These are phyloP conservation scores for Conidiobolus incongruus DNA, from an alignment of 371 early-diverging fungal genomes.

Conservation along the genomic window DNA sequence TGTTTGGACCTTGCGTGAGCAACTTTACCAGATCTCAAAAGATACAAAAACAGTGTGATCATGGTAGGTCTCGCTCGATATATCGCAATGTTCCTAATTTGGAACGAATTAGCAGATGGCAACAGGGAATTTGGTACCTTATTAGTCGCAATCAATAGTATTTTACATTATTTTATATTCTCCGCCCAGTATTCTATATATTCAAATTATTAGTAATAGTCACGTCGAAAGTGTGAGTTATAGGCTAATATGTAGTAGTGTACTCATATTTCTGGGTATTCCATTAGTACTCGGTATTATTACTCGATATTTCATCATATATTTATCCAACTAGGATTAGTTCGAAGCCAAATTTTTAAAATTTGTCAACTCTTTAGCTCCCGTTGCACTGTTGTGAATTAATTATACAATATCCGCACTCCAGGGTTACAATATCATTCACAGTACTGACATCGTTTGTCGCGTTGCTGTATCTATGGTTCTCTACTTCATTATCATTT, in stretches of 20 bases:
- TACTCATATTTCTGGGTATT: slow-evolving; percentile 43
- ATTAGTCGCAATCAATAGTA: slow-evolving; percentile 38
- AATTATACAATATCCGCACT: slow-evolving; percentile 52
- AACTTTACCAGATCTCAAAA: slow-evolving; percentile 38
- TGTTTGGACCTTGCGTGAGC: slow-evolving; percentile 54
- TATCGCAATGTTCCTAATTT: slow-evolving; percentile 66
- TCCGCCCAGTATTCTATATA: slow-evolving; percentile 29
- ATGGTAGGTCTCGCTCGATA: slow-evolving; percentile 36
- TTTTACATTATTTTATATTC: slow-evolving; percentile 41
- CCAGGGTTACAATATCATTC: slow-evolving; percentile 39
- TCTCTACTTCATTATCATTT: slow-evolving; percentile 34
- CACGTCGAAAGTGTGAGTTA: slow-evolving; percentile 11
- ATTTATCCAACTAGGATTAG: slow-evolving; percentile 21
- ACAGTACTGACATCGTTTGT: slow-evolving; percentile 30
- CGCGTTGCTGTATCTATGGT: slow-evolving; percentile 43
- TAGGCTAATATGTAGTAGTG: slow-evolving; percentile 28
- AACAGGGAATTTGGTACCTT: slow-evolving; percentile 40
- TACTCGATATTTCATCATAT: slow-evolving; percentile 24
- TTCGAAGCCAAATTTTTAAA: not conserved
- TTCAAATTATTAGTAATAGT: slow-evolving; percentile 15
- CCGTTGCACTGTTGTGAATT: slow-evolving; percentile 36
- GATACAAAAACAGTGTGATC: slow-evolving; percentile 42
- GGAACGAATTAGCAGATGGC: slow-evolving; percentile 43
- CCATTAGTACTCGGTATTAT: slow-evolving; percentile 31
- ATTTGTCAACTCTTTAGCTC: slow-evolving; percentile 4